Evolutionary conservation across 306 rosid species (phyloP).

Genomic region (Inga laurina): DNA sequence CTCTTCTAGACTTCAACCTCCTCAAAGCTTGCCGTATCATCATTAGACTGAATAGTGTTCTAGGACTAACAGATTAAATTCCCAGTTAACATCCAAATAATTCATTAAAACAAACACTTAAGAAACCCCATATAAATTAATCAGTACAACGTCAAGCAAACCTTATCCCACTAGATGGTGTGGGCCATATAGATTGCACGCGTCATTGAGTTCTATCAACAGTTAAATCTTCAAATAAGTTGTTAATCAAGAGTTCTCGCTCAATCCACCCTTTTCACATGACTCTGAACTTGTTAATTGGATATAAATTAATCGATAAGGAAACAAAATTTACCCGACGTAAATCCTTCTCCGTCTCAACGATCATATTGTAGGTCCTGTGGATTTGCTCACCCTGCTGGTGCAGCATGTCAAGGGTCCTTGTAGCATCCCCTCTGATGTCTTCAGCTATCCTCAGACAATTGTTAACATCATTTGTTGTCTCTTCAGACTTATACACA

Average conservation of each 20-base stretch:
- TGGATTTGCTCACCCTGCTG: conserved; percentile 92
- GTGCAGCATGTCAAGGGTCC: conserved; percentile 85
- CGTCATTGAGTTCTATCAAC: too few relatives aligned
- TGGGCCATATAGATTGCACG: too few relatives aligned
- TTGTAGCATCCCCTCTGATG: conserved; percentile 76
- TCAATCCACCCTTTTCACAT: too few relatives aligned
- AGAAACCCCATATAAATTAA: background rate
- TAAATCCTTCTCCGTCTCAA: conserved; percentile 82
- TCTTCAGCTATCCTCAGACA: conserved; percentile 85
- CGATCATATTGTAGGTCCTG: conserved; percentile 79
- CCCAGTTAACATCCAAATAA: background rate
- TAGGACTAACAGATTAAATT: background rate
- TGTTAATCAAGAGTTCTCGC: too few relatives aligned
- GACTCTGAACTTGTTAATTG: background rate
- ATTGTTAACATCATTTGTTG: conserved; percentile 69
- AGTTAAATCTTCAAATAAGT: too few relatives aligned
- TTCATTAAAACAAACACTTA: background rate
- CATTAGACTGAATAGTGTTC: background rate
- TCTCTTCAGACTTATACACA: conserved; percentile 70
- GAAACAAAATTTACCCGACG: conserved; percentile 48
- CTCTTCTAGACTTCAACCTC: background rate
- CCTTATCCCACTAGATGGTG: too few relatives aligned
- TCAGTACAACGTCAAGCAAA: too few relatives aligned
- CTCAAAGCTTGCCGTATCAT: background rate
- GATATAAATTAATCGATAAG: background rate